Evolutionary conservation across 2,329 filamentous ascomycete genomes (phyloP).

Genomic region (Cladosporium sp.): DNA sequence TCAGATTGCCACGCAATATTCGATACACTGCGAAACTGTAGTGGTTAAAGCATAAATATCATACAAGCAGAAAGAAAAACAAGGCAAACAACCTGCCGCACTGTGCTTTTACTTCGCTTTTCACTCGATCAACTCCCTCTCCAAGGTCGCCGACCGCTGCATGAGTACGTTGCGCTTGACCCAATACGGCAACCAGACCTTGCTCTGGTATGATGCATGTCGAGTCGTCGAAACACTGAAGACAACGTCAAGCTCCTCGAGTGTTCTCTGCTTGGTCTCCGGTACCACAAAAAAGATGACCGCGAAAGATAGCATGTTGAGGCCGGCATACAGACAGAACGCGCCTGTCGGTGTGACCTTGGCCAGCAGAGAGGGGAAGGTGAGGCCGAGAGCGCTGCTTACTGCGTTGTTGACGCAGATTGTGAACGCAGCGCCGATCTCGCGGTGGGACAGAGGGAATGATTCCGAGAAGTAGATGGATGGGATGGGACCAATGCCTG

Average conservation of each 20-base stretch:
- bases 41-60: not conserved
- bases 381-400: conserved; percentile 57
- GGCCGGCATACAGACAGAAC: conserved; percentile 56
- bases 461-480: conserved; percentile 60
- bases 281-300: conserved; percentile 45
- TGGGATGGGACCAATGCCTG: conserved; percentile 37
- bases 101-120: not conserved
- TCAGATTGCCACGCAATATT: too few relatives aligned
- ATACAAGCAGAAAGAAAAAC: not conserved
- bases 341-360: conserved; percentile 51
- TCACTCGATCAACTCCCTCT: not conserved
- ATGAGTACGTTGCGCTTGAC: conserved; percentile 28
- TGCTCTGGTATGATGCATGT: conserved; percentile 35
- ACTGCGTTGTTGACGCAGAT: conserved; percentile 62
- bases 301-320: conserved; percentile 55
- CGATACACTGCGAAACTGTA: not conserved
- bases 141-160: not conserved
- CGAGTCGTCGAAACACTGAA: conserved; percentile 50
- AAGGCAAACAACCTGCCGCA: not conserved
- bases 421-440: conserved; percentile 52
- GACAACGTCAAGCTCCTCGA: conserved; percentile 50
- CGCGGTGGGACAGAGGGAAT: conserved; percentile 67
- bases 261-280: conserved; percentile 47
- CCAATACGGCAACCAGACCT: conserved; percentile 48
- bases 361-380: conserved; percentile 42